Percentiles rank a stretch among this genome's conserved stretches.
Evolutionary conservation across 1,284 basidiomycete species (phyloP).

Genomic region (Boletus smithii): DNA sequence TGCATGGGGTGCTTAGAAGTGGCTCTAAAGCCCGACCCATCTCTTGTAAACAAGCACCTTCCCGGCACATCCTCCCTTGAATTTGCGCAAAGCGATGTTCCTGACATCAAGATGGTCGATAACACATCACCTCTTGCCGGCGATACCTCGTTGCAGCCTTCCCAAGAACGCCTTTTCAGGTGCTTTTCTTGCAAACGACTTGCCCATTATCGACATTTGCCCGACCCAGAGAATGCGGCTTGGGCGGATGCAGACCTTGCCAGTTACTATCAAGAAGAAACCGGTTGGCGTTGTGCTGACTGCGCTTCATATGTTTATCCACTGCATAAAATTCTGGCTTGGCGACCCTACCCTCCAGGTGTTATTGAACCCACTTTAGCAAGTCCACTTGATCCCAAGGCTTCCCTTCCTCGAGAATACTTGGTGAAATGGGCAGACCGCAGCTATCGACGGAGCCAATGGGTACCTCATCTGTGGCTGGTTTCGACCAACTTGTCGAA

Average conservation of each 20-base stretch:
- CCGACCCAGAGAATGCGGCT: conserved; percentile 41
- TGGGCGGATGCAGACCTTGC: conserved; percentile 50
- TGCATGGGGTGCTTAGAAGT: conserved; percentile 75
- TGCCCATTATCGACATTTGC: conserved; percentile 76
- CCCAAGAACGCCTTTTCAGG: conserved; percentile 64
- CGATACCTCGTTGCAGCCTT: conserved; percentile 18
- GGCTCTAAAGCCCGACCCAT: conserved; percentile 46
- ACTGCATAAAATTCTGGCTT: conserved; percentile 88
- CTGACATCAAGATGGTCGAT: conserved; percentile 37
- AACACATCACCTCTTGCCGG: conserved; percentile 15
- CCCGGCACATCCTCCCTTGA: conserved; percentile 15
- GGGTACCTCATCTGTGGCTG: conserved; percentile 92
- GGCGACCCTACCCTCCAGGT: conserved; percentile 74
- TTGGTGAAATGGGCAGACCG: conserved; percentile 82
- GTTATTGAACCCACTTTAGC: conserved; percentile 50
- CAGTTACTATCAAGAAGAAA: conserved; percentile 56
- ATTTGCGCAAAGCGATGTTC: conserved; percentile 6
- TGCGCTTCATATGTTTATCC: conserved; percentile 71
- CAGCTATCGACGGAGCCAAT: conserved; percentile 74
- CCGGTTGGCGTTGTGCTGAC: conserved; percentile 76
- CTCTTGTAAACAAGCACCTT: conserved; percentile 20
- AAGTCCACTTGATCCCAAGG: conserved; percentile 54
- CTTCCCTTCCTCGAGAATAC: conserved; percentile 76
- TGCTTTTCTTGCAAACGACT: conserved; percentile 78
- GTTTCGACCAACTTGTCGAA: conserved; percentile 57